phyloP scores from a whole-genome alignment of 768 basidiomycete genomes.

The Cyathus striatus region DNA sequence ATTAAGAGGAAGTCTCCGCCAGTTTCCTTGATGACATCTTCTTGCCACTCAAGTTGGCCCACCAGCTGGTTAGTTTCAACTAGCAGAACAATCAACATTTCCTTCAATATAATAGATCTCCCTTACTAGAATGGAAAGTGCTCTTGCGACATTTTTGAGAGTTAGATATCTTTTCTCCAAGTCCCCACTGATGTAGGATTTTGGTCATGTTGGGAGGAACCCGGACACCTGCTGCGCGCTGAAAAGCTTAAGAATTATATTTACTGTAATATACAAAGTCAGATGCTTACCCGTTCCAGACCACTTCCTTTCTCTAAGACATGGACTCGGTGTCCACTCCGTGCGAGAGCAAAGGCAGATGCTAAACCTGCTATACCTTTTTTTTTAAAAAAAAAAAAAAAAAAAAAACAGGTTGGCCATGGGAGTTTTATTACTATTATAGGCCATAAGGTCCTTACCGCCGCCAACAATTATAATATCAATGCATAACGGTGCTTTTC shows the following conservation, averaged over 20 bases:
- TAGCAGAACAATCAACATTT: not conserved
- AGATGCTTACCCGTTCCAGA: slow-evolving; percentile 23
- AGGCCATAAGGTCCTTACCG: slow-evolving; percentile 17
- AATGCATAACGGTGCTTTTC: slow-evolving; percentile 21
- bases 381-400: too few relatives aligned
- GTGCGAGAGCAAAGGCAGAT: slow-evolving; percentile 41
- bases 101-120: not conserved
- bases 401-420: not conserved
- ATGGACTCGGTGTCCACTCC: slow-evolving; percentile 43
- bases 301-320: slow-evolving; percentile 37
- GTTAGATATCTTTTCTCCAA: slow-evolving; percentile 32
- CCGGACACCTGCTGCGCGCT: slow-evolving; percentile 36
- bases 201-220: slow-evolving; percentile 51
- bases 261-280: too few relatives aligned
- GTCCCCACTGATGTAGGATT: slow-evolving; percentile 46
- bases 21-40: slow-evolving; percentile 40
- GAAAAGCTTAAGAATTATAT: too few relatives aligned
- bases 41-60: slow-evolving; percentile 43
- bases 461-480: slow-evolving; percentile 47
- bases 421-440: not conserved
- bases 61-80: slow-evolving; percentile 11
- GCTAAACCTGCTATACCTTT: slow-evolving; percentile 46
- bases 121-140: slow-evolving; percentile 30
- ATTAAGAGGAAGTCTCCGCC: slow-evolving; percentile 46
- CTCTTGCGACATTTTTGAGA: slow-evolving; percentile 26